phyloP scores from a whole-genome alignment of 805 yeast genomes.

The Dipodascus geniculatus region DNA sequence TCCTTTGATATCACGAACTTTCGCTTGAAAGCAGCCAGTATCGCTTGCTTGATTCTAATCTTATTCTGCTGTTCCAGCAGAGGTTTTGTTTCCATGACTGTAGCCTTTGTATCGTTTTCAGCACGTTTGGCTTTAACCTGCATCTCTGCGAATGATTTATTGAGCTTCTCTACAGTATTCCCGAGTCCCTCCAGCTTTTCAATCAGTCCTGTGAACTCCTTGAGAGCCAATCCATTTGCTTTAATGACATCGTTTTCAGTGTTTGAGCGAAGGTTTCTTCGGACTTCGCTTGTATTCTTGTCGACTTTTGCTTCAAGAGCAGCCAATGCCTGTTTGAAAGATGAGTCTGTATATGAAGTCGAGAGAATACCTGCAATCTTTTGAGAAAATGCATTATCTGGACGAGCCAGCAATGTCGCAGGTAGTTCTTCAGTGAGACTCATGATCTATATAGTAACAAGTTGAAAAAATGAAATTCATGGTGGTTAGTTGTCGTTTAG shows the following conservation, averaged over 20 bases:
- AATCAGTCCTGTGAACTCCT: constrained; percentile 26
- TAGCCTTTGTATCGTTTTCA: constrained; percentile 15
- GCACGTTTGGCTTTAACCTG: constrained; percentile 13
- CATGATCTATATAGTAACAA: no score
- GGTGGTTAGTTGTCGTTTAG: background rate
- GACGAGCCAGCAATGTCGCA: constrained; percentile 1
- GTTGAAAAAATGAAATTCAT: no score
- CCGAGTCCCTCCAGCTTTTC: constrained; percentile 17
- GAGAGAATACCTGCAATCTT: constrained; percentile 21
- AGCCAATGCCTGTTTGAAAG: constrained; percentile 21
- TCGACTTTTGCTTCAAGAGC: constrained; percentile 20
- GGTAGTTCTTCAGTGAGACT: background rate
- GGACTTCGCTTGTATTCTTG: constrained; percentile 23
- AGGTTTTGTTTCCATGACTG: constrained; percentile 19
- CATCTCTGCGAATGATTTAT: constrained; percentile 15
- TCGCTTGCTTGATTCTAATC: constrained; percentile 15
- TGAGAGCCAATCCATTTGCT: constrained; percentile 20
- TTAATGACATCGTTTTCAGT: constrained; percentile 26
- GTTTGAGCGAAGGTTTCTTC: constrained; percentile 23
- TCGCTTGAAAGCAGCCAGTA: constrained; percentile 31
- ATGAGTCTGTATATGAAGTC: constrained; percentile 24
- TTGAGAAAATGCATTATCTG: constrained; percentile 12
- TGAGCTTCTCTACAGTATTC: constrained; percentile 12
- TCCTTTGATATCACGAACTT: constrained; percentile 58
- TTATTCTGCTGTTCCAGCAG: constrained; percentile 16